Percentiles rank a stretch among this genome's conserved stretches.
These are phyloP conservation scores for Piedraia hortae DNA, from an alignment of 2,329 filamentous ascomycete genomes.

Conservation along the genomic window DNA sequence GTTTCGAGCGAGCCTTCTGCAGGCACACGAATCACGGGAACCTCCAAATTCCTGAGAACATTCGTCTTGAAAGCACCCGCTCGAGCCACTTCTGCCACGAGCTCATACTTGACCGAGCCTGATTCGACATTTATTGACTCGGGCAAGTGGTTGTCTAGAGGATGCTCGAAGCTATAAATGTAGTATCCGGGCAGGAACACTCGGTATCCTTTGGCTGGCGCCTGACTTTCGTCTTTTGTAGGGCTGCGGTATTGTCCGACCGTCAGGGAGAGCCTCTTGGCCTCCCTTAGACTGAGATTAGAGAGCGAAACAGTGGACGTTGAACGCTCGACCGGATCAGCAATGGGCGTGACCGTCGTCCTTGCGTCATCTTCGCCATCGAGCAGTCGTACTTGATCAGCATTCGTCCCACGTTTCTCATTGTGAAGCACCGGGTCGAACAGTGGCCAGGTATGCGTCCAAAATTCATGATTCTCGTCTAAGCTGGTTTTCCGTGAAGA, in stretches of 20 bases:
- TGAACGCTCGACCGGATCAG: conserved; percentile 9
- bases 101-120: conserved; percentile 63
- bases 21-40: conserved; percentile 59
- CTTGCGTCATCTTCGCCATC: conserved; percentile 15
- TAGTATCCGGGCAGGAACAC: conserved; percentile 55
- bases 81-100: conserved; percentile 63
- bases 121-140: conserved; percentile 75
- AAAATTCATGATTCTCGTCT: conserved; percentile 57
- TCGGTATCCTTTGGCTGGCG: conserved; percentile 48
- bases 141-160: conserved; percentile 46
- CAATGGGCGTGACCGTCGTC: conserved; percentile 11
- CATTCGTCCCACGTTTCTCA: conserved; percentile 32
- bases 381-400: conserved; percentile 32
- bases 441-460: conserved; percentile 73
- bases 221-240: conserved; percentile 43
- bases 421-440: conserved; percentile 50
- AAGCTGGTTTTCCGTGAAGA: conserved; percentile 64
- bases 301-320: conserved; percentile 16
- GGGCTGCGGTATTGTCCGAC: conserved; percentile 66
- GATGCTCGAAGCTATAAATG: conserved; percentile 55
- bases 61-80: conserved; percentile 78
- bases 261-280: conserved; percentile 47
- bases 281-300: conserved; percentile 21
- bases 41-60: conserved; percentile 53
- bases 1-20: conserved; percentile 72